A percentile compares a stretch with the other conserved stretches of the same genome.
These are phyloP conservation scores for Omphalotus olearius DNA, from an alignment of 1,284 basidiomycete species.

Conservation along the genomic window DNA sequence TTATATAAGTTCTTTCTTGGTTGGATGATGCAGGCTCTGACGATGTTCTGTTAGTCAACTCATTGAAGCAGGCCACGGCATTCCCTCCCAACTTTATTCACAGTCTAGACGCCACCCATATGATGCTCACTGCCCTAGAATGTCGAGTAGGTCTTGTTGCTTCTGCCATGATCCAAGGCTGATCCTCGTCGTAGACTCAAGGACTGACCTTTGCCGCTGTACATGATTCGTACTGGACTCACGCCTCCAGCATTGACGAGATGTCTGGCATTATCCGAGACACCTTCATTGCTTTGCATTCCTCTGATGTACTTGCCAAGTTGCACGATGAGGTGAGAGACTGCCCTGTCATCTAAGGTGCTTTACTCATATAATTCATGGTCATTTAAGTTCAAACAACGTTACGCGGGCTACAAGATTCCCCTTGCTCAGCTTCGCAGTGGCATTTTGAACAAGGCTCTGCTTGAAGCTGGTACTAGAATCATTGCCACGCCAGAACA, in stretches of 20 bases:
- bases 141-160: slow-evolving; percentile 56
- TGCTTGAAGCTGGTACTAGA: slow-evolving; percentile 37
- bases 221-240: slow-evolving; percentile 99
- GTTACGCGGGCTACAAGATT: slow-evolving; percentile 75
- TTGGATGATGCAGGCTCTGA: not conserved
- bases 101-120: slow-evolving; percentile 96
- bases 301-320: slow-evolving; percentile 73
- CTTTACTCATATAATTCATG: not conserved
- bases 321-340: slow-evolving; percentile 54
- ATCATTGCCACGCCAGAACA: slow-evolving; percentile 38
- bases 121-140: slow-evolving; percentile 96
- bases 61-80: slow-evolving; percentile 88
- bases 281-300: slow-evolving; percentile 91
- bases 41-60: slow-evolving; percentile 54
- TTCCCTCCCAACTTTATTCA: slow-evolving; percentile 99
- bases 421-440: slow-evolving; percentile 53
- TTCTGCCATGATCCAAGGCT: not conserved
- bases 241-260: slow-evolving; percentile 82
- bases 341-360: not conserved
- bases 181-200: slow-evolving; percentile 43
- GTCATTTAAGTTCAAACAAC: slow-evolving; percentile 63
- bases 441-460: slow-evolving; percentile 31
- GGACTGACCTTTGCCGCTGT: slow-evolving; percentile 89
- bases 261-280: slow-evolving; percentile 92
- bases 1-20: slow-evolving; percentile 15